phyloP scores from a whole-genome alignment of 768 basidiomycete genomes.

The Suillus tomentosus region DNA sequence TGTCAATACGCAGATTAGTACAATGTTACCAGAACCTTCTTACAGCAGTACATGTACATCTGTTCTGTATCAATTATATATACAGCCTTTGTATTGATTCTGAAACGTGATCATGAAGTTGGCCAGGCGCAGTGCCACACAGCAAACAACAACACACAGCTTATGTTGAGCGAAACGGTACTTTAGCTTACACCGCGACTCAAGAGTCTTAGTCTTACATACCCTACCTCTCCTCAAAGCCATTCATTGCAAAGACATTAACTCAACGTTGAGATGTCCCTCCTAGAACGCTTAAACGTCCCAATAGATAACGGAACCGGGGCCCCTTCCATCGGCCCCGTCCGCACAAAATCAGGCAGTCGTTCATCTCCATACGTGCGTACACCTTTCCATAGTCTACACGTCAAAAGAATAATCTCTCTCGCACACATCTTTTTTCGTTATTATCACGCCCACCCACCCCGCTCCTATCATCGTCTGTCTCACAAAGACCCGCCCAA shows the following conservation, averaged over 20 bases:
- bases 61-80: background rate
- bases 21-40: background rate
- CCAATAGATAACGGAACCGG: constrained; percentile 22
- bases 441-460: background rate
- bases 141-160: constrained; percentile 31
- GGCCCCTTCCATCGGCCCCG: constrained; percentile 22
- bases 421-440: background rate
- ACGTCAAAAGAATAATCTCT: constrained; percentile 12
- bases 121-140: constrained; percentile 23
- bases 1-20: background rate
- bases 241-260: background rate
- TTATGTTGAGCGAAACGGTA: background rate
- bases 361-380: constrained; percentile 38
- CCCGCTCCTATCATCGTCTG: background rate
- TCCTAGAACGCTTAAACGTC: constrained; percentile 31
- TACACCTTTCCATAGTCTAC: constrained; percentile 25
- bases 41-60: background rate
- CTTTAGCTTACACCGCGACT: background rate
- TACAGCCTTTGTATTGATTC: background rate
- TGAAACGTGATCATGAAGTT: background rate
- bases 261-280: constrained; percentile 25
- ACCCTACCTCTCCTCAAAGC: background rate
- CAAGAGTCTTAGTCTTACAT: background rate
- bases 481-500: constrained; percentile 37
- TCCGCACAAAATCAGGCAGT: constrained; percentile 33